These are phyloP conservation scores for Aspergillus persii DNA, from an alignment of 2,329 filamentous ascomycete genomes.

Conservation along the genomic window DNA sequence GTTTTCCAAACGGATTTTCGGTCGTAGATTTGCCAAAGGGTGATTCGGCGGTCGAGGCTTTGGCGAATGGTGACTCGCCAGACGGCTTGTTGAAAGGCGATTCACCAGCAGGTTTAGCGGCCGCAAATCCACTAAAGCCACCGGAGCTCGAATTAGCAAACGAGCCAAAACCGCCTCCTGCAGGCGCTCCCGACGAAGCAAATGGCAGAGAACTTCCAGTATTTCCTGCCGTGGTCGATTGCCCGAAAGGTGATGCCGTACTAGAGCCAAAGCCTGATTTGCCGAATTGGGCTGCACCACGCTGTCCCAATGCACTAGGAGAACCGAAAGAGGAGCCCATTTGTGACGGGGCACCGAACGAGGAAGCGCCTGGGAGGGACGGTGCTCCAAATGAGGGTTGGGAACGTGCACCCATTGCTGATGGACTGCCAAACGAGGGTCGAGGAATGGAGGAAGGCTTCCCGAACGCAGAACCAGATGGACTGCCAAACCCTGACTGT, in stretches of 20 bases:
- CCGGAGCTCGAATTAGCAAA: slow-evolving; percentile 25
- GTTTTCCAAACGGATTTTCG: slow-evolving; percentile 29
- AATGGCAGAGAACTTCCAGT: slow-evolving; percentile 21
- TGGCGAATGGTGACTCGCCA: slow-evolving; percentile 18
- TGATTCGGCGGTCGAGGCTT: slow-evolving; percentile 18
- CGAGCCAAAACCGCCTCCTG: slow-evolving; percentile 36
- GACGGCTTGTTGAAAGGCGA: slow-evolving; percentile 28
- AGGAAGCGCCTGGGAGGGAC: slow-evolving; percentile 36
- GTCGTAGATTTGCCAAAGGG: slow-evolving; percentile 27
- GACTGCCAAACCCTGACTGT: slow-evolving; percentile 27
- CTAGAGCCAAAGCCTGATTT: slow-evolving; percentile 30
- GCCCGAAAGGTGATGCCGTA: slow-evolving; percentile 27
- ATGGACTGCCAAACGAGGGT: slow-evolving; percentile 36
- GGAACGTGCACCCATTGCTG: slow-evolving; percentile 22
- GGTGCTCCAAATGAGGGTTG: slow-evolving; percentile 29
- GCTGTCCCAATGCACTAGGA: slow-evolving; percentile 31
- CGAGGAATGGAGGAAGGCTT: slow-evolving; percentile 21
- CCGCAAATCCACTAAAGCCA: slow-evolving; percentile 25
- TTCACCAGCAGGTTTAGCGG: slow-evolving; percentile 24
- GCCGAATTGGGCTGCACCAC: slow-evolving; percentile 30
- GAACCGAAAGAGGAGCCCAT: slow-evolving; percentile 33
- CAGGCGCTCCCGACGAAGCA: slow-evolving; percentile 15
- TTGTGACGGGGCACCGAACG: slow-evolving; percentile 30
- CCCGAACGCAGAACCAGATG: slow-evolving; percentile 26
- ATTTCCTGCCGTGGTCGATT: slow-evolving; percentile 30